Evolutionary conservation across 352 stramenopile species (phyloP).

Genomic region (Globisporangium emineosum): DNA sequence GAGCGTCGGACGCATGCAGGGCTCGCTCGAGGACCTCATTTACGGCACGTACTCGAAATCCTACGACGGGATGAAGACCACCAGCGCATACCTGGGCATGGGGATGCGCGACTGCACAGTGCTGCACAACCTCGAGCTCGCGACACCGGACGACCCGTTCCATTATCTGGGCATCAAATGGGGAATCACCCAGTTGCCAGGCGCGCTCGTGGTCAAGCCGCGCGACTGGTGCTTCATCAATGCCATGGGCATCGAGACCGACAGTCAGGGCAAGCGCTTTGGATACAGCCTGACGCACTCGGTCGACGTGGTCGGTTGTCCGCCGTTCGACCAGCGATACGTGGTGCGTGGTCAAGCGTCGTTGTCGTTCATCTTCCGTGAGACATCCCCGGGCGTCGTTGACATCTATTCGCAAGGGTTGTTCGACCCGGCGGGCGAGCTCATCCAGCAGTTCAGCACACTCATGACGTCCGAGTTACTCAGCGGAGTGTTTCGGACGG

Average conservation of each 20-base stretch:
- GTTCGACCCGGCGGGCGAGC: conserved; percentile 39
- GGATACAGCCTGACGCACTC: conserved; percentile 49
- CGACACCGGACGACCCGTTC: conserved; percentile 33
- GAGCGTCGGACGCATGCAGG: conserved; percentile 34
- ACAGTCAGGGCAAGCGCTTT: conserved; percentile 26
- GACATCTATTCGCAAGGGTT: conserved; percentile 39
- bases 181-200: conserved; percentile 34
- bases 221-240: conserved; percentile 34
- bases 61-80: conserved; percentile 36
- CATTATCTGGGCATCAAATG: conserved; percentile 51
- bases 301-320: conserved; percentile 36
- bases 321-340: conserved; percentile 27
- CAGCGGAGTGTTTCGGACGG: too few species aligned
- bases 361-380: conserved; percentile 34
- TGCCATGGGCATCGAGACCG: conserved; percentile 35
- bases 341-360: conserved; percentile 30
- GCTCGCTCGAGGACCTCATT: conserved; percentile 46
- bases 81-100: conserved; percentile 27
- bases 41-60: conserved; percentile 39
- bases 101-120: conserved; percentile 32
- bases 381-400: conserved; percentile 30
- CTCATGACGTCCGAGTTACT: too few species aligned
- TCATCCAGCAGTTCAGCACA: conserved; percentile 25
- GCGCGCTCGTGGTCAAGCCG: conserved; percentile 15
- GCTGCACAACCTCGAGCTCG: conserved; percentile 38